Evolutionary conservation across 1,284 basidiomycete species (phyloP).

Genomic region (Retiboletus flavoniger): DNA sequence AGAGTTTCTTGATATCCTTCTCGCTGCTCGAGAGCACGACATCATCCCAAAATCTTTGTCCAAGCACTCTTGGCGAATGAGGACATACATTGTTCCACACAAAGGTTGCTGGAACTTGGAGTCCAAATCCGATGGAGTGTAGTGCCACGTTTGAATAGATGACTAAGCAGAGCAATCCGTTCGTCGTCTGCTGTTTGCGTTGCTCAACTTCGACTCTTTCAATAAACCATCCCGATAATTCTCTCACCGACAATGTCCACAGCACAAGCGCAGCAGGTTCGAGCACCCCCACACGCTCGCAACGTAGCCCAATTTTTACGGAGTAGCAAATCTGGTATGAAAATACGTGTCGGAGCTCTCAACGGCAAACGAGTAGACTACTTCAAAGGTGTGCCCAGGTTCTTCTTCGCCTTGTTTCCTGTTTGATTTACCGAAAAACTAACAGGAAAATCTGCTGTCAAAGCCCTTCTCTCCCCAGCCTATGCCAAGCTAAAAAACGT

Average conservation of each 20-base stretch:
- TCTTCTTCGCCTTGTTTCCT: not conserved
- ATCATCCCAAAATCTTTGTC: slow-evolving; percentile 50
- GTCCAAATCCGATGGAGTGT: too few relatives aligned
- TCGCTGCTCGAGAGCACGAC: slow-evolving; percentile 73
- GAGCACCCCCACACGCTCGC: slow-evolving; percentile 73
- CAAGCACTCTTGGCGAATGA: slow-evolving; percentile 1
- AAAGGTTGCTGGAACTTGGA: too few relatives aligned
- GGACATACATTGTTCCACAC: too few relatives aligned
- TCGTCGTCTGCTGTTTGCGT: not conserved
- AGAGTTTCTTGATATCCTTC: slow-evolving; percentile 93
- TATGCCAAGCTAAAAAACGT: slow-evolving; percentile 89
- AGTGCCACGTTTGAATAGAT: not conserved
- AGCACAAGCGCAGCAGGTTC: slow-evolving; percentile 66
- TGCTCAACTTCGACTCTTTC: not conserved
- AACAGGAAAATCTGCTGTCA: slow-evolving; percentile 87
- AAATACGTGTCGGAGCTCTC: slow-evolving; percentile 85
- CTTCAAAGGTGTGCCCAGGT: slow-evolving; percentile 74
- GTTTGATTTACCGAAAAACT: not conserved
- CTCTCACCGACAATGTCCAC: slow-evolving; percentile 30
- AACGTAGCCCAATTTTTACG: slow-evolving; percentile 85
- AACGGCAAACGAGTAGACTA: slow-evolving; percentile 97
- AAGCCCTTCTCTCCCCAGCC: slow-evolving; percentile 87
- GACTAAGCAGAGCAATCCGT: slow-evolving; percentile 15
- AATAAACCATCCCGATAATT: not conserved
- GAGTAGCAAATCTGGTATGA: slow-evolving; percentile 83